Base-by-base conservation (phyloP, 805 yeast genomes). In the Candida tibetensis region DNA sequence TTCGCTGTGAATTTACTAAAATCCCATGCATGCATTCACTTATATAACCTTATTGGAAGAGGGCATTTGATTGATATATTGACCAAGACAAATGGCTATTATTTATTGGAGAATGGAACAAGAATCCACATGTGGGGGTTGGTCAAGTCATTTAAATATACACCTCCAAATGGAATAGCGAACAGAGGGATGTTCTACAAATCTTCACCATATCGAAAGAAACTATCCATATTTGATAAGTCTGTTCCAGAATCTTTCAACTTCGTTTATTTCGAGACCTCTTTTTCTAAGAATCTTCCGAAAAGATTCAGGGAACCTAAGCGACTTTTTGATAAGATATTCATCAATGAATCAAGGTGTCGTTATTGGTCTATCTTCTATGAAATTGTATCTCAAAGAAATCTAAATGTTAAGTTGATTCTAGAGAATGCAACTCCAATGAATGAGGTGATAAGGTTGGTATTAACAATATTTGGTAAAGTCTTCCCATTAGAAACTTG, bases 401-500 rank as follows among this genome's bases (percentile, higher is more conserved):
- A 16, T 31, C 15, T 18, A 34, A 22, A 48, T 10, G 13, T 18
- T 14, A 33, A 40, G 2, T 48, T 57, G 21, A 64, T 71, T 33
- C 44, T 69, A 5, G 62, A 59, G 0, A 37, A 57, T 16, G 57
- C 66, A 1, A 57, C 72, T 0, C 46, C 60, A 0, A 49, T 58
- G 6, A 42, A 45, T 8, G 29, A 43, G 0, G 78, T 83, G 0
- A 46, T 71, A 0, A 59, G 53, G 30, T 77, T 79, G 46, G 49
- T 75, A 1, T 44, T 72, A 1, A 50, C 64, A 0, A 36, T 80
- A 0, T 37, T 77, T 4, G 74, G 71, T 9, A 70, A 66, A 35
- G 45, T 82, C 0, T 60, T 83, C 16, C 85, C 89, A 0, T 16
- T 47, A 1, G 69, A 65, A 5, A 40, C 72, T 1, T 75, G 79